These are phyloP conservation scores for Aspergillus sojae DNA, from an alignment of 2,329 filamentous ascomycete species.

Conservation along the genomic window DNA sequence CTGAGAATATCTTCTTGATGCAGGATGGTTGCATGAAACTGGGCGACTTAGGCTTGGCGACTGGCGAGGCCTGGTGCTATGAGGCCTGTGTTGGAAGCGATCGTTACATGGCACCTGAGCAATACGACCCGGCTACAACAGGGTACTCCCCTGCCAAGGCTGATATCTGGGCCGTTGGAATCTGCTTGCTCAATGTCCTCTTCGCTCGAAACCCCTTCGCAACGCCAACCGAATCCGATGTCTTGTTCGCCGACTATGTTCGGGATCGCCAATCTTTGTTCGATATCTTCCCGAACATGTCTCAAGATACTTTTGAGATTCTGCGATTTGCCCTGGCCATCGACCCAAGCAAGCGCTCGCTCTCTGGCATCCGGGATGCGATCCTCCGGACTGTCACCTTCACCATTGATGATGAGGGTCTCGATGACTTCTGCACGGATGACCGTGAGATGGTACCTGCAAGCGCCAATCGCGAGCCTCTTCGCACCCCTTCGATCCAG, in stretches of 20 bases:
- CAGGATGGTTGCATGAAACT: constrained; percentile 90
- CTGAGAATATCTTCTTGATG: constrained; percentile 96
- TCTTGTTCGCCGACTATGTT: constrained; percentile 89
- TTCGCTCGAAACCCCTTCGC: constrained; percentile 97
- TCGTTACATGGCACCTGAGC: constrained; percentile 98
- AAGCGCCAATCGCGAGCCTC: constrained; percentile 85
- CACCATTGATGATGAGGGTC: constrained; percentile 85
- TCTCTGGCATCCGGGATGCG: constrained; percentile 75
- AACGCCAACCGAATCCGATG: constrained; percentile 84
- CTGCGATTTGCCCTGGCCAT: constrained; percentile 87
- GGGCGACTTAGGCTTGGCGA: constrained; percentile 93
- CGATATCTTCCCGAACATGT: constrained; percentile 98
- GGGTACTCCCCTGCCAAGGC: constrained; percentile 93
- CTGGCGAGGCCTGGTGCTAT: constrained; percentile 83
- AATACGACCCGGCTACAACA: constrained; percentile 83
- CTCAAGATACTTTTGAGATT: constrained; percentile 94
- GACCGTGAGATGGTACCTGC: constrained; percentile 77
- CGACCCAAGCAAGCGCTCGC: constrained; percentile 84
- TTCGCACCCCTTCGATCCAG: constrained; percentile 92
- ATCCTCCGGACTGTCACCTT: constrained; percentile 83
- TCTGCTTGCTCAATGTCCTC: constrained; percentile 93
- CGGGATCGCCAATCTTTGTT: constrained; percentile 94
- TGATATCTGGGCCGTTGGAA: constrained; percentile 95
- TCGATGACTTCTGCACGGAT: constrained; percentile 91
- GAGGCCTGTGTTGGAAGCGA: constrained; percentile 96